These are phyloP conservation scores for Wickerhamomyces rabaulensis DNA, from an alignment of 805 yeast species.

Conservation along the genomic window DNA sequence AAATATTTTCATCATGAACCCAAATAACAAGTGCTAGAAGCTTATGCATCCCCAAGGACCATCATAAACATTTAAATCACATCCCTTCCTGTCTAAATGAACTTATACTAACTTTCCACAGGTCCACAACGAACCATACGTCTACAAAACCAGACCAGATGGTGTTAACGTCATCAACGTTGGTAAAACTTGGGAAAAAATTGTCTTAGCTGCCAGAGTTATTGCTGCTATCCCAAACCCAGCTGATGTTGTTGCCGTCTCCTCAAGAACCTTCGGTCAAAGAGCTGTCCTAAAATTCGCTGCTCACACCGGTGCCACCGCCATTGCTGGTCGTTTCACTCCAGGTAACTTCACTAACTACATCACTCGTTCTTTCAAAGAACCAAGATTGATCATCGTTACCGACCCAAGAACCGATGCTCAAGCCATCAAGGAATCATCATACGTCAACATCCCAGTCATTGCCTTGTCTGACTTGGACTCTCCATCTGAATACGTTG, in stretches of 20 bases:
- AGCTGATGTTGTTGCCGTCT: constrained; percentile 96
- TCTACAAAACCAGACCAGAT: constrained; percentile 97
- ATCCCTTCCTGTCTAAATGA: background rate
- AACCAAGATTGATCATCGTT: constrained; percentile 98
- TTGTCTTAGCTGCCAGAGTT: constrained; percentile 98
- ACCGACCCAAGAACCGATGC: constrained; percentile 99
- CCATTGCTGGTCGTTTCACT: constrained; percentile 99
- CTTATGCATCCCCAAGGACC: background rate
- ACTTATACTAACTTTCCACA: constrained; percentile 25
- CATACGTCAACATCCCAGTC: constrained; percentile 99
- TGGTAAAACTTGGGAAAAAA: constrained; percentile 99
- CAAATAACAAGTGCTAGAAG: background rate
- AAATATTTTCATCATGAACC: background rate
- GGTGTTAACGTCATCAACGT: constrained; percentile 98
- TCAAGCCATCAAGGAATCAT: constrained; percentile 99
- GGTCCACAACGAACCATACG: constrained; percentile 97
- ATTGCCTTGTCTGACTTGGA: constrained; percentile 98
- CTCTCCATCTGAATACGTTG: constrained; percentile 98
- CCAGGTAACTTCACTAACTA: constrained; percentile 99
- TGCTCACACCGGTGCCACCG: constrained; percentile 99
- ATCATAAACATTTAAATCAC: background rate
- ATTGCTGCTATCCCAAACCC: constrained; percentile 99
- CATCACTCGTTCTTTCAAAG: constrained; percentile 99
- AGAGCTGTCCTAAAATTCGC: constrained; percentile 99
- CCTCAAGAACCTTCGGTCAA: constrained; percentile 99